A percentile compares a stretch with the other conserved stretches of the same genome.
phyloP scores from a whole-genome alignment of 1,284 basidiomycete genomes.

The Ganoderma multipileum region DNA sequence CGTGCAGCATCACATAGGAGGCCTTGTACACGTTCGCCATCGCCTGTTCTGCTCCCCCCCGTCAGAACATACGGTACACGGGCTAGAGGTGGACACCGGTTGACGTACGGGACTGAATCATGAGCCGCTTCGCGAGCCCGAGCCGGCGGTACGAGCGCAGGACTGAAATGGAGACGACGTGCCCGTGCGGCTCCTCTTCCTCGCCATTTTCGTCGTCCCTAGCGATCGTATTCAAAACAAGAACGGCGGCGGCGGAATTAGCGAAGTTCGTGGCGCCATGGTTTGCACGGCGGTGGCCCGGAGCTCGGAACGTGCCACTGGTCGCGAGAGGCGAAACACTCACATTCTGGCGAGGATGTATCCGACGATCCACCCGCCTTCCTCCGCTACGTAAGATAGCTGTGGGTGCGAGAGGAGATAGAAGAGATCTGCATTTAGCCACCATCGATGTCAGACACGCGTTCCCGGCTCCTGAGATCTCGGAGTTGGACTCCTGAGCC shows the following conservation, averaged over 20 bases:
- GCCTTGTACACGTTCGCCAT: slow-evolving; percentile 84
- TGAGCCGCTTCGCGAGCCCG: slow-evolving; percentile 87
- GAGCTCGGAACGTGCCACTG: not conserved
- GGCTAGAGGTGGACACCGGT: slow-evolving; percentile 6
- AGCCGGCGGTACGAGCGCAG: slow-evolving; percentile 84
- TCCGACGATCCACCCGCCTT: slow-evolving; percentile 89
- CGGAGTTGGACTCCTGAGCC: too few species aligned
- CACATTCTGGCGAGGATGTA: slow-evolving; percentile 96
- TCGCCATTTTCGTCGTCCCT: slow-evolving; percentile 78
- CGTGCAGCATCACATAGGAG: slow-evolving; percentile 81
- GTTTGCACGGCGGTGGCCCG: not conserved
- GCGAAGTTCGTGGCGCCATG: not conserved
- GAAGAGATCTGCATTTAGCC: slow-evolving; percentile 73
- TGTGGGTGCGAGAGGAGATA: slow-evolving; percentile 93
- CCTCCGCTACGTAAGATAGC: slow-evolving; percentile 93
- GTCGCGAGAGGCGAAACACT: slow-evolving; percentile 27
- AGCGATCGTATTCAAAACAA: slow-evolving; percentile 7
- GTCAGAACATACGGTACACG: not conserved
- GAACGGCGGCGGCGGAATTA: not conserved
- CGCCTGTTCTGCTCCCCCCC: slow-evolving; percentile 68
- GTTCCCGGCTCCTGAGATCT: not conserved
- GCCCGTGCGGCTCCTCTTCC: slow-evolving; percentile 74
- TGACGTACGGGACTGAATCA: slow-evolving; percentile 79
- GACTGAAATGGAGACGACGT: slow-evolving; percentile 92
- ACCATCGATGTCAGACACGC: not conserved